These are phyloP conservation scores for Vaccinium macrocarpon DNA, from an alignment of 148 eudicot species.

Conservation along the genomic window DNA sequence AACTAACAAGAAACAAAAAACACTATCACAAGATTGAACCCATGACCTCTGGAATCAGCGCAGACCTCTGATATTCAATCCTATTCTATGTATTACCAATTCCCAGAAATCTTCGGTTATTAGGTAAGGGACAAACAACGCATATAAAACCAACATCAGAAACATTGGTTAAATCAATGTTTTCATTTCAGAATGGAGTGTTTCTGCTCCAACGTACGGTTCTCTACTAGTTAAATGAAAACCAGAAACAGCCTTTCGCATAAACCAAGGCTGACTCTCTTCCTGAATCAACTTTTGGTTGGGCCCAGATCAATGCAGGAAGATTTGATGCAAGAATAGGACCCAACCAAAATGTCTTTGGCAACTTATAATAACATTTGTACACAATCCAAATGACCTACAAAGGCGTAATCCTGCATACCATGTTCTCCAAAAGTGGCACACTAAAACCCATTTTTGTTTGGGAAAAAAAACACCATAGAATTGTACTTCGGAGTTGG, in stretches of 20 bases:
- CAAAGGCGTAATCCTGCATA: background rate
- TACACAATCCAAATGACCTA: background rate
- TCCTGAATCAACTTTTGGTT: background rate
- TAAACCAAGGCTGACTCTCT: background rate
- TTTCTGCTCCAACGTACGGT: background rate
- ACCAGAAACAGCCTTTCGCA: no score
- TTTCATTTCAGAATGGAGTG: background rate
- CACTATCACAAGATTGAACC: background rate
- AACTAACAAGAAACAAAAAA: background rate
- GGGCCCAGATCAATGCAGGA: background rate
- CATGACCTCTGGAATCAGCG: background rate
- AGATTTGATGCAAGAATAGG: background rate
- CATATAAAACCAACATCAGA: background rate
- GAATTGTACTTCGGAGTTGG: background rate
- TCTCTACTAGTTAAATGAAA: background rate
- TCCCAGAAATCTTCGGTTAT: background rate
- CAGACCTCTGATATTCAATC: background rate
- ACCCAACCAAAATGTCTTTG: conserved; percentile 7
- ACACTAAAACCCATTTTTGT: background rate
- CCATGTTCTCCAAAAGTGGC: background rate
- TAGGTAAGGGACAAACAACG: background rate
- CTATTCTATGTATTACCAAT: background rate
- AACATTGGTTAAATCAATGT: background rate
- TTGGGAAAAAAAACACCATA: background rate
- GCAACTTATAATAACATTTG: background rate